Evolutionary conservation across 2,329 filamentous ascomycete species (phyloP).

Genomic region (Talaromyces sp.): DNA sequence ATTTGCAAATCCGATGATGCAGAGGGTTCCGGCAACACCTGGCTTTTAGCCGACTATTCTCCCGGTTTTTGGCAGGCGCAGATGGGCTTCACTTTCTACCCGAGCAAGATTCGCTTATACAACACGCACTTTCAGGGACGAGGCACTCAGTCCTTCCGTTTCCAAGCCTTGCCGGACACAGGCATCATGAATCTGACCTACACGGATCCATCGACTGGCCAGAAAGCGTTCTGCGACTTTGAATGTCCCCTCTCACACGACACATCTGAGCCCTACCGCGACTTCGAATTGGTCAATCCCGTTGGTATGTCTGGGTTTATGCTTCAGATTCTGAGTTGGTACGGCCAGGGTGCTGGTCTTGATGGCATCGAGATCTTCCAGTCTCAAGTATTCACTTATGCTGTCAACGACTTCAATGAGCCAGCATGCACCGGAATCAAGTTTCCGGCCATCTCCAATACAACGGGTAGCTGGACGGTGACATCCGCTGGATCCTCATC

Average conservation of each 20-base stretch:
- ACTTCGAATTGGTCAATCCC: conserved; percentile 83
- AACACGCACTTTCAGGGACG: conserved; percentile 81
- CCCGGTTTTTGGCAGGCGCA: conserved; percentile 77
- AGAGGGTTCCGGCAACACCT: conserved; percentile 71
- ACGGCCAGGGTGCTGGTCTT: conserved; percentile 77
- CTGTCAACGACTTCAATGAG: conserved; percentile 82
- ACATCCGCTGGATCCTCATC: conserved; percentile 56
- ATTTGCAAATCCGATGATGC: conserved; percentile 67
- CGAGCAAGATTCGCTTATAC: conserved; percentile 79
- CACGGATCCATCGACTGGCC: conserved; percentile 65
- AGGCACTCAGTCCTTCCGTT: conserved; percentile 83
- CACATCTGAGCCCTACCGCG: conserved; percentile 63
- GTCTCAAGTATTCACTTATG: conserved; percentile 75
- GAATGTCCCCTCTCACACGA: conserved; percentile 78
- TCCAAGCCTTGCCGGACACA: conserved; percentile 75
- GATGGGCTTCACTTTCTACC: conserved; percentile 78
- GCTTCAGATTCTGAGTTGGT: conserved; percentile 81
- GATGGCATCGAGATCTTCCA: conserved; percentile 82
- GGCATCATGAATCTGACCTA: conserved; percentile 98
- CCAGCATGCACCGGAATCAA: conserved; percentile 66
- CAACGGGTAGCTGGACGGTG: conserved; percentile 69
- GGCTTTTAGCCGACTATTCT: conserved; percentile 70
- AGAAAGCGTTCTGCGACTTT: conserved; percentile 68
- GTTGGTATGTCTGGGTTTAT: conserved; percentile 85
- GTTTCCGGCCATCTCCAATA: conserved; percentile 60